Conservation (phyloP, 2,329 filamentous ascomycete genomes). For the Neofusicoccum sp. region DNA sequence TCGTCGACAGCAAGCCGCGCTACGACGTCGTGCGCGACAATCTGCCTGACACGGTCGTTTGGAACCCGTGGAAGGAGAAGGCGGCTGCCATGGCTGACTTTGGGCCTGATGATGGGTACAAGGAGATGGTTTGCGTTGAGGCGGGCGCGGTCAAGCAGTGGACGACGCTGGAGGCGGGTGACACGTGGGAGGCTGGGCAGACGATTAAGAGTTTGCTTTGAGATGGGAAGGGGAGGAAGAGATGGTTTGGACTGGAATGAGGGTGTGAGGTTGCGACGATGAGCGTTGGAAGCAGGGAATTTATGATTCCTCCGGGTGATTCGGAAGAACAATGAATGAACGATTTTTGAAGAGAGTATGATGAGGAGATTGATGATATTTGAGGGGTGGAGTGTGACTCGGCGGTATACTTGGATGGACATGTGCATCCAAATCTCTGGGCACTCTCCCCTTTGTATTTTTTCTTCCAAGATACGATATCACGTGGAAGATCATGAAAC, state of each 20-base stretch:
- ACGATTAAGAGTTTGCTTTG: conserved; percentile 48
- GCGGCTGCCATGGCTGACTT: conserved; percentile 82
- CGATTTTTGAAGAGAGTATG: too few relatives aligned
- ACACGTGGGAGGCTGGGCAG: conserved; percentile 65
- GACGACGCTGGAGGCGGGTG: conserved; percentile 80
- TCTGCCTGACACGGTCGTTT: conserved; percentile 84
- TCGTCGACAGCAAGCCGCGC: conserved; percentile 60
- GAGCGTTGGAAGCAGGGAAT: too few relatives aligned
- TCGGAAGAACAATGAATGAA: too few relatives aligned
- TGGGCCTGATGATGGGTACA: conserved; percentile 82
- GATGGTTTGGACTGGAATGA: too few relatives aligned
- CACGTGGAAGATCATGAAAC: background rate
- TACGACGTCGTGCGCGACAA: conserved; percentile 81
- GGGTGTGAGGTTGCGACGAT: too few relatives aligned
- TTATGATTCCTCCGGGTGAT: too few relatives aligned
- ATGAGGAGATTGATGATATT: background rate
- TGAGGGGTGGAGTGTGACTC: background rate
- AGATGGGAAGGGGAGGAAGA: background rate
- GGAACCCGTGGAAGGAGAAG: conserved; percentile 95
- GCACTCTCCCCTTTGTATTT: background rate
- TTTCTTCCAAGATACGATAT: background rate
- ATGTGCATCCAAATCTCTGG: background rate
- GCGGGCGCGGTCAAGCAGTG: conserved; percentile 79
- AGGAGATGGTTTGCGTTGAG: conserved; percentile 93
- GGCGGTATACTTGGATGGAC: background rate